These are phyloP conservation scores for Glycine tomentella DNA, from an alignment of 306 rosid species.

Conservation along the genomic window DNA sequence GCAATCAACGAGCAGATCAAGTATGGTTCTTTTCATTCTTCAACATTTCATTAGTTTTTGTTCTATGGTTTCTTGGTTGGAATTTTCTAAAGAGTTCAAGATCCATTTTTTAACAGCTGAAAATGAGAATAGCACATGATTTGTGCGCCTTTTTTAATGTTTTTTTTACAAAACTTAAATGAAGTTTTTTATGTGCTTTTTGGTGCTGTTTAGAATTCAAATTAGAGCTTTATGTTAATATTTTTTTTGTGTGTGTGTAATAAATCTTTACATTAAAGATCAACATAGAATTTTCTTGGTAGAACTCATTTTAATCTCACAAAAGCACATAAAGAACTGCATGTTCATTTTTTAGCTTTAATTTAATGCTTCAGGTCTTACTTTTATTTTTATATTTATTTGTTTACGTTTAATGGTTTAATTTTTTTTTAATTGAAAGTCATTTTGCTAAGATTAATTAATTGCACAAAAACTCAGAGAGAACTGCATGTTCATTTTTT, in stretches of 20 bases:
- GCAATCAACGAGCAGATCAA: conserved; percentile 61
- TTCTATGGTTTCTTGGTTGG: neutral
- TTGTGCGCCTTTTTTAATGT: too few species aligned
- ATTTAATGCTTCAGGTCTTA: too few species aligned
- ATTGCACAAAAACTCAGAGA: too few species aligned
- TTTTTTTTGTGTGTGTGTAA: neutral
- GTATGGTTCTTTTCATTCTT: conserved; percentile 18
- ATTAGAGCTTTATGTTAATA: too few species aligned
- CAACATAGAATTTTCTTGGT: too few species aligned
- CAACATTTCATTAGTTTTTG: too few species aligned
- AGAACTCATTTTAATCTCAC: neutral
- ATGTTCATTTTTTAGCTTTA: neutral
- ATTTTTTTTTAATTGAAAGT: too few species aligned
- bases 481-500: too few species aligned
- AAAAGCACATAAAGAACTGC: neutral
- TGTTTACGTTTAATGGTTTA: too few species aligned
- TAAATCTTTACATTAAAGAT: neutral
- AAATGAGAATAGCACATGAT: neutral
- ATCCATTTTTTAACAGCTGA: neutral
- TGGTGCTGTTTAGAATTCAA: neutral
- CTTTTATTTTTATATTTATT: too few species aligned
- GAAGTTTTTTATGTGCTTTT: neutral
- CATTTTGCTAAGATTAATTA: too few species aligned
- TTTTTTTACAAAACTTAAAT: too few species aligned
- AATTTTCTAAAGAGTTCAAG: neutral